Base-by-base conservation (phyloP, 208 protist genomes). In the Novymonas esmeraldas region DNA sequence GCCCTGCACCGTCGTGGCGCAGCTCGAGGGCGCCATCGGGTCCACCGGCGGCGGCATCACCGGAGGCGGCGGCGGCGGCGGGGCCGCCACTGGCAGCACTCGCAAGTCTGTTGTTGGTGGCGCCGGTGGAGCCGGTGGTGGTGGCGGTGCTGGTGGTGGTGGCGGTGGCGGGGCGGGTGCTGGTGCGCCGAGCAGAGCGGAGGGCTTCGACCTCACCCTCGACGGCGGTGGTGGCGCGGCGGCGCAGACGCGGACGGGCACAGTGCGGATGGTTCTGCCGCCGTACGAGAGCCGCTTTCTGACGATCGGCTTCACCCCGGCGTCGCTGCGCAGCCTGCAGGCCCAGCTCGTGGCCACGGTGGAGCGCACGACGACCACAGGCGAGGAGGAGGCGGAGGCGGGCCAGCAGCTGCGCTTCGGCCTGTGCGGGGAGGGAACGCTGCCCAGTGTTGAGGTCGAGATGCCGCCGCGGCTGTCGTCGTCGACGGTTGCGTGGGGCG, bases 251-350 rank as follows among this genome's bases (percentile, higher is more conserved):
- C 64, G 49, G 64, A 56, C 41, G 34, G 16, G 29, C 4, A 34
- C 33, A 18, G 41, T 73, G 13, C 56, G 50, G 54, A 51, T 98
- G 20, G 61, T 81, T 28, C 89, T 99, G 44, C 95, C 97, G 16
- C 92, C 96, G 9, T 98, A 98, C 70, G 98, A 99, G 76, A 95
- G 96, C 72, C 89, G 95, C 42, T 98, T 98, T 72, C 93, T 98
- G 1, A 97, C 87, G 9, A 76, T 98, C 2, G 86, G 74, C 58
- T 99, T 99, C 76, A 84, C 57, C 1, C 97, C 98, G 11, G 64
- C 57, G 11, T 61, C 79, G 13, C 78, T 99, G 52, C 71, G 91
- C 52, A 73, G 71, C 11, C 98, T 95, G 74, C 66, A 64, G 55
- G 97, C 83, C 3, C 64, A 79, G 11, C 97, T 99, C 70, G 82